These are phyloP conservation scores for Exophiala dermatitidis DNA, from an alignment of 2,329 filamentous ascomycete species.

Conservation along the genomic window DNA sequence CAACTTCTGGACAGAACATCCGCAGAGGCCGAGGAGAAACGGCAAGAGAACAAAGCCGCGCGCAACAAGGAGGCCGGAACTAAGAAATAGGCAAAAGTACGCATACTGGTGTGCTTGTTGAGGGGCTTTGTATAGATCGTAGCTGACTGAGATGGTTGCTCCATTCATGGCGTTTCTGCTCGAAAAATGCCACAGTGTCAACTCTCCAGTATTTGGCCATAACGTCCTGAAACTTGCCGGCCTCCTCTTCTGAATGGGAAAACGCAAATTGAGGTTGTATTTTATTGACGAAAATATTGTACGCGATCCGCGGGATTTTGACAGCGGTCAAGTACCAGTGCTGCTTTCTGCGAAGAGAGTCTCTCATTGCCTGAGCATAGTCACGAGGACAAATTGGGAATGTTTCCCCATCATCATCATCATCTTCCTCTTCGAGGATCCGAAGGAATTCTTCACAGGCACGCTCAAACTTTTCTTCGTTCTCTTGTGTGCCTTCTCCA, in stretches of 20 bases:
- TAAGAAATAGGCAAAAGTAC: slow-evolving; percentile 16
- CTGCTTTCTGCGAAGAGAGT: slow-evolving; percentile 1
- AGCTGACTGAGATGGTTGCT: background rate
- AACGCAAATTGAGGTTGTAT: slow-evolving; percentile 1
- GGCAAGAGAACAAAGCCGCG: background rate
- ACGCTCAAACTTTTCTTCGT: slow-evolving; percentile 9
- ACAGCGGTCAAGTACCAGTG: slow-evolving; percentile 8
- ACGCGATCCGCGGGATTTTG: background rate
- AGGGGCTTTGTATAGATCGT: background rate
- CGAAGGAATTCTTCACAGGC: slow-evolving; percentile 22
- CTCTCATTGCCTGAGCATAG: slow-evolving; percentile 3
- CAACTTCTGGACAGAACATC: background rate
- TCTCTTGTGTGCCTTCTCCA: slow-evolving; percentile 1
- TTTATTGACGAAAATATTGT: slow-evolving; percentile 1
- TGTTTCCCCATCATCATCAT: slow-evolving; percentile 16
- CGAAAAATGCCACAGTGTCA: background rate
- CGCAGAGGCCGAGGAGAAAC: slow-evolving; percentile 1
- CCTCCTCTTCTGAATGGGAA: background rate
- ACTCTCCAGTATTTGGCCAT: slow-evolving; percentile 4
- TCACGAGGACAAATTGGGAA: background rate
- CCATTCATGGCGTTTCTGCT: background rate
- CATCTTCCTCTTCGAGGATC: slow-evolving; percentile 25
- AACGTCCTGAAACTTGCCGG: slow-evolving; percentile 1
- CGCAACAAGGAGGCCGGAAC: slow-evolving; percentile 3
- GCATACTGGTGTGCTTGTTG: slow-evolving; percentile 21